These are phyloP conservation scores for Colletotrichum endophyticum DNA, from an alignment of 2,329 filamentous ascomycete genomes.

Conservation along the genomic window DNA sequence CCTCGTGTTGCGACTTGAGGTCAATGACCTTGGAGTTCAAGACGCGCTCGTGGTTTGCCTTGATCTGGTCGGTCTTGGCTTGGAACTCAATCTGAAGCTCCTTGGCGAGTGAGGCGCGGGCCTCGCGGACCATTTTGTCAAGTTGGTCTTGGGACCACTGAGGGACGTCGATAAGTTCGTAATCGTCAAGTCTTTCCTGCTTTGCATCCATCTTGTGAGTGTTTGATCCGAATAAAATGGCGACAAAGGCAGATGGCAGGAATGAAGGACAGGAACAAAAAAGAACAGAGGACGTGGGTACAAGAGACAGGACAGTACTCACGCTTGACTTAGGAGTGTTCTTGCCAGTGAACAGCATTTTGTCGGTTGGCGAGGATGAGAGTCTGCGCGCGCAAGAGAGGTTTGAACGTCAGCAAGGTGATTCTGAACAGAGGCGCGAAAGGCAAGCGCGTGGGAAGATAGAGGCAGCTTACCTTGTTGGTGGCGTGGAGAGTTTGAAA, in stretches of 20 bases:
- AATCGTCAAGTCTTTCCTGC: fast-evolving
- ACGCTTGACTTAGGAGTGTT: background rate
- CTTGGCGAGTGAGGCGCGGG: fast-evolving
- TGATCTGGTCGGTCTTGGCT: fast-evolving
- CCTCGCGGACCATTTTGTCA: fast-evolving
- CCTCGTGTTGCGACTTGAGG: background rate
- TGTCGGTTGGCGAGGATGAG: background rate
- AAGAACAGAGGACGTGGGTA: fast-evolving
- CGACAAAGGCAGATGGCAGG: background rate
- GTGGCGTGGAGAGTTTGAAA: background rate
- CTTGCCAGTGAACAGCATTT: fast-evolving
- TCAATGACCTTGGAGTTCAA: background rate
- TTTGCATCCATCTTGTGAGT: background rate
- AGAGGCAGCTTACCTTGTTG: background rate
- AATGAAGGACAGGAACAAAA: background rate
- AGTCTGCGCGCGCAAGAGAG: background rate
- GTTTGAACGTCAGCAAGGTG: background rate
- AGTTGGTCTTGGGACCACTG: background rate
- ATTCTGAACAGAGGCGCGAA: background rate
- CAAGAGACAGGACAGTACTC: background rate
- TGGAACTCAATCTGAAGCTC: fast-evolving
- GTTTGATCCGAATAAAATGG: background rate
- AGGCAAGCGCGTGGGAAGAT: background rate
- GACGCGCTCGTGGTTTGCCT: background rate
- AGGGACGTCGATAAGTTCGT: background rate